Base-by-base conservation (phyloP, 352 stramenopile genomes). In the Phytophthora foliorum region DNA sequence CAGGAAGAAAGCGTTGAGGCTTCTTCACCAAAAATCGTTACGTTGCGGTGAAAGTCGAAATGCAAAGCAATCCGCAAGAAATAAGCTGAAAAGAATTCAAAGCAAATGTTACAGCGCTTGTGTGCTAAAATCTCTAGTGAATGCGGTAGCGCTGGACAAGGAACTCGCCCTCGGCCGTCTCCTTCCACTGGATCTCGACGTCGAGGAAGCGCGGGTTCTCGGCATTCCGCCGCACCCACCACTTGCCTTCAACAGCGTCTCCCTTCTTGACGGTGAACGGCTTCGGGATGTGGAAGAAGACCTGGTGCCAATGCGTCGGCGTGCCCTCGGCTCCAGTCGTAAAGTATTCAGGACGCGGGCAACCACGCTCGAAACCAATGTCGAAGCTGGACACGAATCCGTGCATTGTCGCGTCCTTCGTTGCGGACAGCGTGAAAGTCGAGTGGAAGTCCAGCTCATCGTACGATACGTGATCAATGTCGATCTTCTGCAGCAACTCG, bases 271-370 rank as follows among this genome's bases (percentile, higher is more conserved):
- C 88, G 0, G 61, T 64, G 49, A 98, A 87, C 9, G 91, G 85
- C 36, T 91, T 75, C 32, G 85, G 78, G n/a, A 98, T 57, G 76
- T 99, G 98, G 70, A 99, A 98, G n/a, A 99, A 95, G 14, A 97
- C 97, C 71, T 99, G 98, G 75, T 99, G 99, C 98, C 98, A 99
- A 78, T 99, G 98, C 10, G 98, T 99, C 57, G 98, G 97, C 19
- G 86, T 91, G 48, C 80, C 90, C 63, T 95, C 84, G 14, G 77
- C 77, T 39, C 88, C 92, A 4, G 97, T 99, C 4, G 91, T 98
- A 68, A 99, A 99, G 58, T 93, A 96, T 59, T 99, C 90, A 14
- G 97, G 97, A 64, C 97, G 97, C 31, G 89, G 80, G 57, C 97
- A 92, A 57, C 88, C 85, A 42, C 92, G 97, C 70, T 93, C 84